These are phyloP conservation scores for Lentinula detonsa DNA, from an alignment of 768 basidiomycete genomes.

Conservation along the genomic window DNA sequence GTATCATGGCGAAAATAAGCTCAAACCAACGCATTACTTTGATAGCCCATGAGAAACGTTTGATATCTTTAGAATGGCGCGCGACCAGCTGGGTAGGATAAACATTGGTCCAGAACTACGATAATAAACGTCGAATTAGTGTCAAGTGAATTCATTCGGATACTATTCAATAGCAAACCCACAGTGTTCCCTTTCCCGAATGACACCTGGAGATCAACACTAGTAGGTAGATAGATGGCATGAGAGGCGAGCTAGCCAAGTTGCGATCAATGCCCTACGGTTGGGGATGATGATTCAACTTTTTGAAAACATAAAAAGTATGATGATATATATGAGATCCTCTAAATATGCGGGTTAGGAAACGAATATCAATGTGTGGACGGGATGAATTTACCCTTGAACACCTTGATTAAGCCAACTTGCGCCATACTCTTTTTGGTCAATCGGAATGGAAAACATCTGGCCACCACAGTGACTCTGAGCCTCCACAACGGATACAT, in stretches of 20 bases:
- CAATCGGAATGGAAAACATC: slow-evolving; percentile 9
- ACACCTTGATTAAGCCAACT: slow-evolving; percentile 10
- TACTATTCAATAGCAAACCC: neutral
- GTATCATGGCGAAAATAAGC: slow-evolving; percentile 23
- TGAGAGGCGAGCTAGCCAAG: neutral
- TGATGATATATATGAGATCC: slow-evolving; percentile 9
- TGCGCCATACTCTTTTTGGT: slow-evolving; percentile 4
- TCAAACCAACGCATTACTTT: slow-evolving; percentile 25
- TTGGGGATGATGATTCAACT: slow-evolving; percentile 4
- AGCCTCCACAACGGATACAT: slow-evolving; percentile 7
- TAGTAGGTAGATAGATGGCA: neutral
- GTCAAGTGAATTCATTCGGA: neutral
- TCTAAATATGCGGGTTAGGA: neutral
- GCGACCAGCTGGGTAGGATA: slow-evolving; percentile 25
- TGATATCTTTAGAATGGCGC: slow-evolving; percentile 22
- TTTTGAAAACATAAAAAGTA: slow-evolving; percentile 6
- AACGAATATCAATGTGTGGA: neutral
- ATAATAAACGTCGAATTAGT: neutral
- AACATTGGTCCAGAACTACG: slow-evolving; percentile 31
- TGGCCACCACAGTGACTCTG: slow-evolving; percentile 9
- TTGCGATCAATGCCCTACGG: slow-evolving; percentile 2
- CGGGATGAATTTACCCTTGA: slow-evolving; percentile 1
- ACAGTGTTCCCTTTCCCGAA: slow-evolving; percentile 8
- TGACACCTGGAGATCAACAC: slow-evolving; percentile 8
- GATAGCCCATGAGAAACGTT: slow-evolving; percentile 24